Base-by-base conservation (phyloP, 2,329 filamentous ascomycete species). In the Colletotrichum echinochloae region DNA sequence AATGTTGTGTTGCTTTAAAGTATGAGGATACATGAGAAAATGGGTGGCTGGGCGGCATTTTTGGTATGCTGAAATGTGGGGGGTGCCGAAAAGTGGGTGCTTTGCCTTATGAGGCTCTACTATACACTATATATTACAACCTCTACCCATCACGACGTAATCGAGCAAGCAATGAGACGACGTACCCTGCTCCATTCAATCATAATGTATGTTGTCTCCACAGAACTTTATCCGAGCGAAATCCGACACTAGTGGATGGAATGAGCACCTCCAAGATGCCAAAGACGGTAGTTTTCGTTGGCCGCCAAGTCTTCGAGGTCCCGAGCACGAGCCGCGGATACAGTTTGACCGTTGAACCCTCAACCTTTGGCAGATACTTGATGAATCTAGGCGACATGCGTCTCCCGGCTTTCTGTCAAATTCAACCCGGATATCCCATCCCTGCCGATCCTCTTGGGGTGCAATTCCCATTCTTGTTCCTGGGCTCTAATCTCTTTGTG, bases 301-400 rank as follows among this genome's bases (percentile, higher is more conserved):
- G 18, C n/a, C 30, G 14, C 7, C n/a, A 8, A 35, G 5, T 14
- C 1, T 18, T 39, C n/a, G 54, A 51, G 23, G 33, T 55, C 23
- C 11, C 35, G 33, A 55, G 30, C 28, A 55, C 23, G 11, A 52
- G 28, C 48, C 35, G 56, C 41, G 66, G 66, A 49, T 62, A 52
- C 20, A 49, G 52, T 35, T 41, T 35, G n/a, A 37, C 61, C 52
- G 59, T 30, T 54, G 52, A 64, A 9, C 37, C 61, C 46, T 65
- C 46, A 69, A 65, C 44, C 39, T 7, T 12, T 18, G 49, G 66
- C 54, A 48, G 61, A 65, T 69, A 55, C 35, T 35, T 14, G 16
- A 16, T 35, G 1, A 1, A 1, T n/a, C 26, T 48, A 33, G 23
- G 11, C 0, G 11, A 11, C 37, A 28, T 12, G 52, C 12, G 37